Evolutionary conservation across 805 yeast species (phyloP).

Genomic region (Hanseniaspora meyeri): DNA sequence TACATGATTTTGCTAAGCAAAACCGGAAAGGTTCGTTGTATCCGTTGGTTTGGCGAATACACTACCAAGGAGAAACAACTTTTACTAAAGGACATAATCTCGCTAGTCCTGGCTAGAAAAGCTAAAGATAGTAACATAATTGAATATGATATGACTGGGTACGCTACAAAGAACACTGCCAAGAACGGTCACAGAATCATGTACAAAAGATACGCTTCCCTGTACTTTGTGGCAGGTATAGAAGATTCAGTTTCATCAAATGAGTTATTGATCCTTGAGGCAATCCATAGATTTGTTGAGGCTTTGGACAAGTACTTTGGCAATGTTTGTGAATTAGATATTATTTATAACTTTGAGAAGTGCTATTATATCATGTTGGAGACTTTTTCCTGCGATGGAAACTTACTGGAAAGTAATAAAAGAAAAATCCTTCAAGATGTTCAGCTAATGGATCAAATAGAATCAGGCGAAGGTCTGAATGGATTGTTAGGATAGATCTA

Average conservation of each 20-base stretch:
- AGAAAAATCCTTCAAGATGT: slow-evolving; percentile 67
- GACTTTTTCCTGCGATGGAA: slow-evolving; percentile 69
- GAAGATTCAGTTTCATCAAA: slow-evolving; percentile 46
- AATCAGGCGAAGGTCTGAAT: slow-evolving; percentile 54
- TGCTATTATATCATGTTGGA: slow-evolving; percentile 91
- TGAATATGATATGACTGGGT: slow-evolving; percentile 44
- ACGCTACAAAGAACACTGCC: not conserved
- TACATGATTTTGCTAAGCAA: slow-evolving; percentile 74
- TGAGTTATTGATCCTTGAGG: slow-evolving; percentile 73
- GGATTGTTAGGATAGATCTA: slow-evolving; percentile 28
- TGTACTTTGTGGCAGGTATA: slow-evolving; percentile 80
- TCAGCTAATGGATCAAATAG: slow-evolving; percentile 76
- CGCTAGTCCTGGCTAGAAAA: slow-evolving; percentile 70
- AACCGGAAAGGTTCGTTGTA: slow-evolving; percentile 86
- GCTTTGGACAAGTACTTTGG: slow-evolving; percentile 94
- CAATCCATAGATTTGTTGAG: slow-evolving; percentile 87
- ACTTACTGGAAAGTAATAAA: slow-evolving; percentile 69
- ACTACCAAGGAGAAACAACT: slow-evolving; percentile 77
- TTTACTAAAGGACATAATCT: slow-evolving; percentile 73
- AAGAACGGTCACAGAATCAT: slow-evolving; percentile 48
- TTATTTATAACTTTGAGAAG: slow-evolving; percentile 86
- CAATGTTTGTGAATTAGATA: slow-evolving; percentile 91
- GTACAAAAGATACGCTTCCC: slow-evolving; percentile 84
- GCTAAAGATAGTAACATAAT: slow-evolving; percentile 92
- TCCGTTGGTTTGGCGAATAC: slow-evolving; percentile 83